Evolutionary conservation across 768 basidiomycete genomes (phyloP), one percentile per base, ranked within the genome.

Genomic region (Mycena vitilis): DNA sequence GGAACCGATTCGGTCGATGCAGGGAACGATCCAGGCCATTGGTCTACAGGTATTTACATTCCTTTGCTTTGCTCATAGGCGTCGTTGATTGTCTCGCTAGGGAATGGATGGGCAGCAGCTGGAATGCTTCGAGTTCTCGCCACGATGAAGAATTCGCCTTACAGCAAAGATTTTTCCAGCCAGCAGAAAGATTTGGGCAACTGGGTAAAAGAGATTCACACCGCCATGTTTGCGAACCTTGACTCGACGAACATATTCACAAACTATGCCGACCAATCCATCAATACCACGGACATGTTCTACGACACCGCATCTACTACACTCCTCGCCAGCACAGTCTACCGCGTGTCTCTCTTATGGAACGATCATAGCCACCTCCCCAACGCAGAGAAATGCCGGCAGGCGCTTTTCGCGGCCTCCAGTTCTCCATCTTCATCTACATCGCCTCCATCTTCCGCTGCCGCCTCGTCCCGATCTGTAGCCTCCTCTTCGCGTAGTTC

Each of bases 71-170:
- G 1, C 37, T 49, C 18, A 13, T 4, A 38, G 30, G 30, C 36
- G 37, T 58, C 47, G 36, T 63, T 71, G 66, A 36, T 53, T 15
- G 30, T 23, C 12, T 48, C 60, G 23, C 4, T 48, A 92, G 95
- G 95, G 0, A 95, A 96, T 64, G 95, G 83, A 4, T 97, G 95
- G 95, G 95, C 92, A 0, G 93, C 94, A 0, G 91, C 89, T 20
- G 95, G 95, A 1, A 95, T 95, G 86, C 81, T 94, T 12, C 89
- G 95, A 8, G 95, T 96, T 4, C 82, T 92, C 0, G 89, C 87
- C 2, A 95, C 93, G 1, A 90, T 95, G 65, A 82, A 86, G 70
- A 80, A 86, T 38, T 92, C 92, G 0, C 79, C 84, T 56, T 93
- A 82, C 68, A 80, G 85, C 1, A 80, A 80, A 37, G 74, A 78